phyloP scores from a whole-genome alignment of 106 monocot genomes.

The Acanthochlamys bracteata region DNA sequence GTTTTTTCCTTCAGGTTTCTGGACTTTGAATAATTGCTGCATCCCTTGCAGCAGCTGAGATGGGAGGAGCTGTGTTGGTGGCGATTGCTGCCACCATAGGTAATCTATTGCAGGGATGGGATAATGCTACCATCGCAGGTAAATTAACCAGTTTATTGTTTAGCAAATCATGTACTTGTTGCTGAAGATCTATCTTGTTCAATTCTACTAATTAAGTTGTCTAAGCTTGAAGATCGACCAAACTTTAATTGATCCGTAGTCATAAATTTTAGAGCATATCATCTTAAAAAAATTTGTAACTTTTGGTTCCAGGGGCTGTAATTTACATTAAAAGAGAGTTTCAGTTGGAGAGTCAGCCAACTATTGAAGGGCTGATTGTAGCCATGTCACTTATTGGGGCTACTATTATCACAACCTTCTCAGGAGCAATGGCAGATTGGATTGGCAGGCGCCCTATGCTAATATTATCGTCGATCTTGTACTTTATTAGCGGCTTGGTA shows the following conservation, averaged over 20 bases:
- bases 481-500: constrained; percentile 54
- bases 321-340: constrained; percentile 67
- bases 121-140: constrained; percentile 72
- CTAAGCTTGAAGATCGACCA: too few relatives aligned
- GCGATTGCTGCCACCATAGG: constrained; percentile 59
- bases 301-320: constrained; percentile 34
- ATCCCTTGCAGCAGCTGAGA: too few relatives aligned
- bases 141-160: constrained; percentile 4
- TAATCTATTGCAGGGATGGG: constrained; percentile 62
- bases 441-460: constrained; percentile 56
- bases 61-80: constrained; percentile 44
- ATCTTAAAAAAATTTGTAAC: too few relatives aligned
- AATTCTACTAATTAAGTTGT: neutral
- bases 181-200: too few relatives aligned
- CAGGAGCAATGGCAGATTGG: constrained; percentile 53
- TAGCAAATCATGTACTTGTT: neutral
- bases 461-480: constrained; percentile 51
- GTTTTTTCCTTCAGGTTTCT: too few relatives aligned
- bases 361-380: constrained; percentile 55
- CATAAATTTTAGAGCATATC: too few relatives aligned
- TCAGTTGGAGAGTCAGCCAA: constrained; percentile 37
- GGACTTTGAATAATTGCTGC: too few relatives aligned
- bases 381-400: constrained; percentile 67
- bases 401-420: constrained; percentile 57
- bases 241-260: too few relatives aligned